phyloP scores from a whole-genome alignment of 2,329 filamentous ascomycete species.

The Nannizzia gypsea region DNA sequence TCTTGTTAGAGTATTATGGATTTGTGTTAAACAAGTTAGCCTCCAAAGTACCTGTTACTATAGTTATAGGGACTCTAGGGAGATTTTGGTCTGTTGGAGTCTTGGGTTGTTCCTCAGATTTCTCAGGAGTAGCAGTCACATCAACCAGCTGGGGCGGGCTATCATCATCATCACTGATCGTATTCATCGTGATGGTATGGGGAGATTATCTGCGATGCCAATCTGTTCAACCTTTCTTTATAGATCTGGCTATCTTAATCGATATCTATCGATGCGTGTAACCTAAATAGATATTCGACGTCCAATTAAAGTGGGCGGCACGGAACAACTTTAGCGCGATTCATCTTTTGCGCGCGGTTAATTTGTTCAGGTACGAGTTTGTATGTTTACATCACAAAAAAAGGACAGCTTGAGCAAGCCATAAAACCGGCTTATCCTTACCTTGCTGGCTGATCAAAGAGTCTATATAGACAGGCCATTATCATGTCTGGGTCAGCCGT shows the following conservation, averaged over 20 bases:
- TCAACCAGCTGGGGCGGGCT: conserved; percentile 36
- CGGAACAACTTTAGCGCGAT: conserved; percentile 1
- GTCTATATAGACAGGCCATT: not conserved
- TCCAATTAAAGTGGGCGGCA: not conserved
- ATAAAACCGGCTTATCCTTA: not conserved
- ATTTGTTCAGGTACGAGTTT: not conserved
- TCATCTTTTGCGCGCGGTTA: not conserved
- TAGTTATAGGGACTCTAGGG: conserved; percentile 39
- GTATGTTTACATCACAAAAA: not conserved
- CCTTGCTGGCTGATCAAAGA: not conserved
- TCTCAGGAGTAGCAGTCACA: conserved; percentile 20
- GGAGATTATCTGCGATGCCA: not conserved
- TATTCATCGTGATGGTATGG: not conserved
- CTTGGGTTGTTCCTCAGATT: conserved; percentile 17
- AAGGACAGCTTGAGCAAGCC: not conserved
- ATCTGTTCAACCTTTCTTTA: not conserved
- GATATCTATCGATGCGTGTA: no score
- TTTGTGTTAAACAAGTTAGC: not conserved
- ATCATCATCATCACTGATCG: conserved; percentile 26
- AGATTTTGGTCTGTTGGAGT: conserved; percentile 20
- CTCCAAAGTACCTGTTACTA: conserved; percentile 35
- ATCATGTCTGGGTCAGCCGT: conserved; percentile 36
- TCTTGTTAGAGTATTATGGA: not conserved
- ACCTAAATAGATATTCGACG: not conserved
- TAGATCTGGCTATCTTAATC: no score